Evolutionary conservation across 2,329 filamentous ascomycete species (phyloP).

Genomic region (Didymella lethalis): DNA sequence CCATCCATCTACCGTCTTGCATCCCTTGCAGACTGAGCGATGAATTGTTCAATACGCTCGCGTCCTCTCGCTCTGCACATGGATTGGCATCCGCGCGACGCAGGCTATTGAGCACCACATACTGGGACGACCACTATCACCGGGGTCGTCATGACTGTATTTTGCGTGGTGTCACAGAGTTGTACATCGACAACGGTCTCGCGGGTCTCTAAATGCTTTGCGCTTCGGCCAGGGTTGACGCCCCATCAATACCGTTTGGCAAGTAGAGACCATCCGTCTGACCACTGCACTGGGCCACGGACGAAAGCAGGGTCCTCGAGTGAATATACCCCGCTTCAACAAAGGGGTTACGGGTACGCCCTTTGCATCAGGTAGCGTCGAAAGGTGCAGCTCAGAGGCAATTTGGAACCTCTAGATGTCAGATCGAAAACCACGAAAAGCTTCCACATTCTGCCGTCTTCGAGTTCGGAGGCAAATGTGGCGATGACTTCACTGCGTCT

Average conservation of each 20-base stretch:
- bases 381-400: not conserved
- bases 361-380: not conserved
- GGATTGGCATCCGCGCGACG: too few species aligned
- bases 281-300: not conserved
- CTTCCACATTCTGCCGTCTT: not conserved
- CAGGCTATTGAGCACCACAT: not conserved
- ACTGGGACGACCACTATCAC: not conserved
- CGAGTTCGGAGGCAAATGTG: not conserved
- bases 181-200: not conserved
- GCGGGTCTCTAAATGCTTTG: not conserved
- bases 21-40: not conserved
- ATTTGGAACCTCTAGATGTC: not conserved
- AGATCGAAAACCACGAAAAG: not conserved
- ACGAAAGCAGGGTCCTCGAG: not conserved
- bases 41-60: not conserved
- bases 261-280: not conserved
- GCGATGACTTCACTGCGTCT: not conserved
- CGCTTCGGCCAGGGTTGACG: slow-evolving; percentile 10
- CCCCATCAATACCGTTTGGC: not conserved
- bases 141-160: not conserved
- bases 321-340: not conserved
- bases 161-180: not conserved
- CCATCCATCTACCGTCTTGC: not conserved
- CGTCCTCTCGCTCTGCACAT: not conserved
- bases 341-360: not conserved